Evolutionary conservation across 2,329 filamentous ascomycete species (phyloP).

Genomic region (Emmonsiellopsis sp.): DNA sequence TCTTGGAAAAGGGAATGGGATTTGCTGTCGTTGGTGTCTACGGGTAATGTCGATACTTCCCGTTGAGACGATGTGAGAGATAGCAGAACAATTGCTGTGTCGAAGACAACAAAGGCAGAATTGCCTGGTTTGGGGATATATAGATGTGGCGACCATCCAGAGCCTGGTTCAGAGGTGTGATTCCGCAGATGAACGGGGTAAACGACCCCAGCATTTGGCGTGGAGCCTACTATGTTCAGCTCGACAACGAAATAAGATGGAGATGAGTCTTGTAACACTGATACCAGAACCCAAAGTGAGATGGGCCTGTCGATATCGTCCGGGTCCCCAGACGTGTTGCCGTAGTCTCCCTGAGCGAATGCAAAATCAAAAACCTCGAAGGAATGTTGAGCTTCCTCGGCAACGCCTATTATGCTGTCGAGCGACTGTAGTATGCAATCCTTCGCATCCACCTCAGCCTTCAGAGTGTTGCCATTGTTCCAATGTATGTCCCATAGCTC

Average conservation of each 20-base stretch:
- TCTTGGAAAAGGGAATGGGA: constrained; percentile 68
- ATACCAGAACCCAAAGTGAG: constrained; percentile 52
- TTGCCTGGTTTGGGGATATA: constrained; percentile 70
- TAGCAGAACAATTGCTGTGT: constrained; percentile 65
- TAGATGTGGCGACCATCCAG: constrained; percentile 51
- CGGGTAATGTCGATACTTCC: constrained; percentile 67
- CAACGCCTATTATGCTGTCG: constrained; percentile 44
- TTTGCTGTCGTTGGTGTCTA: constrained; percentile 55
- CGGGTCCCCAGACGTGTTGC: constrained; percentile 37
- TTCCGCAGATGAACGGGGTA: constrained; percentile 60
- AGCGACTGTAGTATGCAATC: constrained; percentile 56
- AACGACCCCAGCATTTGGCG: constrained; percentile 53
- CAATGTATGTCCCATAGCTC: constrained; percentile 85
- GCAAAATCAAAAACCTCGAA: constrained; percentile 75
- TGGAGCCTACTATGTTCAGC: constrained; percentile 49
- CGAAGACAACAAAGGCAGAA: constrained; percentile 74
- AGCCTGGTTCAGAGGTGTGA: constrained; percentile 35
- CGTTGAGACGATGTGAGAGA: constrained; percentile 61
- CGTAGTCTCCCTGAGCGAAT: constrained; percentile 36
- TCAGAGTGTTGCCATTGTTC: constrained; percentile 69
- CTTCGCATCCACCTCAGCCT: constrained; percentile 62
- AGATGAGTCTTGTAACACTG: constrained; percentile 43
- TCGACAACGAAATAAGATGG: constrained; percentile 70
- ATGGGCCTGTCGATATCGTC: constrained; percentile 41
- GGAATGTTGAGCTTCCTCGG: constrained; percentile 46